Evolutionary conservation across 2,329 filamentous ascomycete genomes (phyloP).

Genomic region (Elsinoe arachidis): DNA sequence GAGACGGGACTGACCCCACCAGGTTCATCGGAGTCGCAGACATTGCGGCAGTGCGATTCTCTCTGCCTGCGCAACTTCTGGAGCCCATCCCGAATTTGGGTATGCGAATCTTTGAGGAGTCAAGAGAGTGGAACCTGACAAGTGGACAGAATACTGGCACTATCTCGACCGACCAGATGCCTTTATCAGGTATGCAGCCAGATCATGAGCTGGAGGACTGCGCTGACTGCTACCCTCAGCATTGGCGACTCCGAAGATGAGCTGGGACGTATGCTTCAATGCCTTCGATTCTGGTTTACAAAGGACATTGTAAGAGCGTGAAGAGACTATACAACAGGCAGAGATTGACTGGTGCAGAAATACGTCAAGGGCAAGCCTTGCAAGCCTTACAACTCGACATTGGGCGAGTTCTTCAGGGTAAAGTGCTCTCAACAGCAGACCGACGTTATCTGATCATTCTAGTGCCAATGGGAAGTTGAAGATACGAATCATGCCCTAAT

Average conservation of each 20-base stretch:
- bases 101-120: slow-evolving; percentile 27
- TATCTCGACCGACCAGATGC: slow-evolving; percentile 93
- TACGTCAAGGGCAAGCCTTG: slow-evolving; percentile 97
- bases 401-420: slow-evolving; percentile 95
- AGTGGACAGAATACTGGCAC: slow-evolving; percentile 79
- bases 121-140: slow-evolving; percentile 14
- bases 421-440: slow-evolving; percentile 23
- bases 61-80: slow-evolving; percentile 85
- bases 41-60: slow-evolving; percentile 92
- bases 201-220: neutral
- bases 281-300: slow-evolving; percentile 95
- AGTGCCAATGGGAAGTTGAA: slow-evolving; percentile 94
- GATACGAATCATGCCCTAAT: slow-evolving; percentile 58
- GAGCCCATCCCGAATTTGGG: slow-evolving; percentile 90
- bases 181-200: slow-evolving; percentile 53
- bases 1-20: slow-evolving; percentile 14
- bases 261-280: slow-evolving; percentile 88
- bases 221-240: slow-evolving; percentile 29
- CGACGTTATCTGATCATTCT: slow-evolving; percentile 12
- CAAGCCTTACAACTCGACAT: slow-evolving; percentile 96
- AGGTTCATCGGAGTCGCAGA: slow-evolving; percentile 95
- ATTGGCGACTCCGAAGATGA: slow-evolving; percentile 85
- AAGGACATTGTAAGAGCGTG: slow-evolving; percentile 63
- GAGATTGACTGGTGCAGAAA: slow-evolving; percentile 50
- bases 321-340: neutral